Evolutionary conservation across 805 yeast species (phyloP).

Genomic region (Zygosaccharomyces pseudorouxii): DNA sequence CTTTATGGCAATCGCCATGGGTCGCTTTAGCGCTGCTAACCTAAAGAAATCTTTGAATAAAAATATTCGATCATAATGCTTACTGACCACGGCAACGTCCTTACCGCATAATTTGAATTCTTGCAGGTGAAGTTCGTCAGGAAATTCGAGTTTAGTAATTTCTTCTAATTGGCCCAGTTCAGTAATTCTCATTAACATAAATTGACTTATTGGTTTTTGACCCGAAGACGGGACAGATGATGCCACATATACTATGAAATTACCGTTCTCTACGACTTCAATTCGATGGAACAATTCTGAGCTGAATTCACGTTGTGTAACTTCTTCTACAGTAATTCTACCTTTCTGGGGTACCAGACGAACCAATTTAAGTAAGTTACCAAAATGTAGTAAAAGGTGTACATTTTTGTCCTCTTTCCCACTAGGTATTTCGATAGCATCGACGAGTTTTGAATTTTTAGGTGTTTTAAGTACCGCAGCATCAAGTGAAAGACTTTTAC

Average conservation of each 20-base stretch:
- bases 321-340: slow-evolving; percentile 11
- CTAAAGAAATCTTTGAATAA: slow-evolving; percentile 11
- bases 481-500: slow-evolving; percentile 22
- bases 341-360: slow-evolving; percentile 17
- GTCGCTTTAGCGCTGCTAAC: not conserved
- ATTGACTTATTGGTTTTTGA: not conserved
- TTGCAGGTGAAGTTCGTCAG: slow-evolving; percentile 1
- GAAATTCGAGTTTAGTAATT: slow-evolving; percentile 4
- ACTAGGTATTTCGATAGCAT: slow-evolving; percentile 13
- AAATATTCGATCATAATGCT: slow-evolving; percentile 10
- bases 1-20: slow-evolving; percentile 2
- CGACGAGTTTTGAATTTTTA: slow-evolving; percentile 4
- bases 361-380: slow-evolving; percentile 15
- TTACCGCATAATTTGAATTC: slow-evolving; percentile 17
- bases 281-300: slow-evolving; percentile 3
- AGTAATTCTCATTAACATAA: slow-evolving; percentile 1
- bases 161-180: slow-evolving; percentile 3
- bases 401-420: slow-evolving; percentile 2
- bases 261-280: slow-evolving; percentile 7
- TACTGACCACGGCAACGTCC: slow-evolving; percentile 13
- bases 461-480: slow-evolving; percentile 11
- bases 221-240: not conserved
- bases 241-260: slow-evolving; percentile 3
- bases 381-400: slow-evolving; percentile 15
- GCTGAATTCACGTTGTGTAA: slow-evolving; percentile 6